Conservation (phyloP, 768 basidiomycete species). For the Leccinum incarnatum region DNA sequence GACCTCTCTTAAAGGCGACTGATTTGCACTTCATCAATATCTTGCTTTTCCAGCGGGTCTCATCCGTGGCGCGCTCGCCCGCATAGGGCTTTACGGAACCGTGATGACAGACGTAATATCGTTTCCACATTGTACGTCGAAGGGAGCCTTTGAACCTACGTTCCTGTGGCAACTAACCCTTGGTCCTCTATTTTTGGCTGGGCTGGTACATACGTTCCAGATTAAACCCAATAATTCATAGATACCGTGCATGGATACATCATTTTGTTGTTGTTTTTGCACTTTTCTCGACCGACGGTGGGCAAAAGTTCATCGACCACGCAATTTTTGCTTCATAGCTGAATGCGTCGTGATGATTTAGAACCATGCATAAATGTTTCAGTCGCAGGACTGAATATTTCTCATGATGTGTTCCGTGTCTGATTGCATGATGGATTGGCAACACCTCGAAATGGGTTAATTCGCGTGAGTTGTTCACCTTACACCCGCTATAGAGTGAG, state of each 20-base stretch:
- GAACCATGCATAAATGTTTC: neutral
- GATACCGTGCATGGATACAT: neutral
- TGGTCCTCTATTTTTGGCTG: neutral
- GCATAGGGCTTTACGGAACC: slow-evolving; percentile 72
- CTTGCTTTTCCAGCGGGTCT: slow-evolving; percentile 80
- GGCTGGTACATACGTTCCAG: slow-evolving; percentile 69
- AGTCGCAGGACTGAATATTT: neutral
- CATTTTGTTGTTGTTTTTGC: neutral
- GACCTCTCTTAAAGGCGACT: neutral
- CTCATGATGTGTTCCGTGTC: neutral
- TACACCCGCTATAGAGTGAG: neutral
- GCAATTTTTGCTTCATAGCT: neutral
- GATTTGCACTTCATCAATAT: slow-evolving; percentile 49
- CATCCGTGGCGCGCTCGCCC: slow-evolving; percentile 75
- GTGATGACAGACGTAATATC: slow-evolving; percentile 77
- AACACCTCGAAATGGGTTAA: neutral
- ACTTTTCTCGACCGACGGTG: neutral
- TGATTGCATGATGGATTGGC: neutral
- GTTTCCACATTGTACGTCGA: slow-evolving; percentile 77
- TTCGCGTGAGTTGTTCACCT: neutral
- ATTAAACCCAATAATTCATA: slow-evolving; percentile 66
- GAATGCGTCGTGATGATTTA: neutral
- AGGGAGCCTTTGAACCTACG: neutral
- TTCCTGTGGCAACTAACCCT: neutral
- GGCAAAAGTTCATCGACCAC: neutral